Conservation (phyloP, 108 stramenopile species). For the Cyclotella sp. region DNA sequence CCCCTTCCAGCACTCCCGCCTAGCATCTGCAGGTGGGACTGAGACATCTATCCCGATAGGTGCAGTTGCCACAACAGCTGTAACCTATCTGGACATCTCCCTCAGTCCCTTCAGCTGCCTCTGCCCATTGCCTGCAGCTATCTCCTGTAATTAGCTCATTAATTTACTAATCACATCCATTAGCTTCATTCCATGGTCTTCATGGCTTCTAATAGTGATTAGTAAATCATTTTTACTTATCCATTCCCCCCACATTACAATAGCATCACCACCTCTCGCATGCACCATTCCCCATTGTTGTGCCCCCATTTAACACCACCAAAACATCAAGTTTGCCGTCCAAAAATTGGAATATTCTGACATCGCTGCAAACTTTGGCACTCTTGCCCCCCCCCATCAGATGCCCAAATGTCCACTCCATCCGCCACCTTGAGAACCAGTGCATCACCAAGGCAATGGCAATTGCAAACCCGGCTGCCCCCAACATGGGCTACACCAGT, state of each 20-base stretch:
- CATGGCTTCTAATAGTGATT: slow-evolving; percentile 3
- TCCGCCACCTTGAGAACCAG: neutral
- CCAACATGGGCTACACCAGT: slow-evolving; percentile 2
- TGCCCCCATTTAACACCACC: too few relatives aligned
- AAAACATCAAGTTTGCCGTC: too few relatives aligned
- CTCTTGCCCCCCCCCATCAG: neutral
- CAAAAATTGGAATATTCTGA: too few relatives aligned
- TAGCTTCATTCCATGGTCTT: neutral
- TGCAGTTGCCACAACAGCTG: neutral
- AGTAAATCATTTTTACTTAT: too few relatives aligned
- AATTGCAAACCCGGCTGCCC: neutral
- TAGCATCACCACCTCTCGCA: too few relatives aligned
- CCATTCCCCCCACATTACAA: too few relatives aligned
- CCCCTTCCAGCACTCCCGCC: slow-evolving; percentile 10
- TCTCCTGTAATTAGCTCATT: slow-evolving; percentile 9
- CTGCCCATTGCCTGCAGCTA: neutral
- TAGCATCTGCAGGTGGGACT: slow-evolving; percentile 3
- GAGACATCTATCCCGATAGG: neutral
- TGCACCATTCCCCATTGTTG: too few relatives aligned
- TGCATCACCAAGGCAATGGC: slow-evolving; percentile 6
- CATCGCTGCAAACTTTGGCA: too few relatives aligned
- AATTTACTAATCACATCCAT: slow-evolving; percentile 5
- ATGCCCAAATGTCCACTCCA: neutral
- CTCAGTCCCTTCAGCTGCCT: slow-evolving; percentile 5
- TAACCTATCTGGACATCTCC: neutral